Base-by-base conservation (phyloP, 106 monocot genomes). In the Dendrobium huoshanense region DNA sequence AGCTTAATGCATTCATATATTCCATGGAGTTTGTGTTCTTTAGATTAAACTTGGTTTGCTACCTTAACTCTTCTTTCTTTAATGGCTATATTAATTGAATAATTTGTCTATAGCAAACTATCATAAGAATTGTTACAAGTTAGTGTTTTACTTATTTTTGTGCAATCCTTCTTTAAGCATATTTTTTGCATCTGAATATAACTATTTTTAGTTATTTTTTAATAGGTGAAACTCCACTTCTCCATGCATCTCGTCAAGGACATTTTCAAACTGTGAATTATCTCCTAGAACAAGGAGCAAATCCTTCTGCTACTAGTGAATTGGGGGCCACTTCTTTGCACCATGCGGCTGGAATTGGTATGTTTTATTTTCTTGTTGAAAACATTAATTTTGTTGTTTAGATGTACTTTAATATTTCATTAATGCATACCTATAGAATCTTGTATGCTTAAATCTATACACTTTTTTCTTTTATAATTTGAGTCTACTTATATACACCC, bases 321-420 rank as follows among this genome's bases (percentile, higher is more conserved):
- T 61, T 94, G 61, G 96, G 96, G 75, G 90, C 89, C 58, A 92
- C 90, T 85, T 44, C 96, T 80, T 78, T 94, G 81, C 96, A 97
- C 47, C 92, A 97, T 89, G 92, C 94, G 85, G 94, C 94, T 83
- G 96, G 96, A 86, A 89, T 87, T 89, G 96, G 96, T 97, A 29
- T 68, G 61, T 20, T 3, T 8, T 44, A 1, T 74, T 42, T 43
- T 44, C 74, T 20, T 44, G 42, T 20, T 74, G 1, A 74, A 44
- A 70, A 41, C n/a, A 2, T 43, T 41, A 43, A 74, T 44, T 74
- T 74, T 20, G 44, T 74, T 19, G 8, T 19, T 43, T 74, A 3
- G n/a, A 43, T 44, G 8, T 4, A 74, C 2, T 74, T 44, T 17
- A 20, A n/a, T 29, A 37, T 70, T 41, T 5, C 29, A 43, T 42